Evolutionary conservation across 2,329 filamentous ascomycete species (phyloP), one percentile per base, ranked within the genome.

Genomic region (Pseudogymnoascus sp.): DNA sequence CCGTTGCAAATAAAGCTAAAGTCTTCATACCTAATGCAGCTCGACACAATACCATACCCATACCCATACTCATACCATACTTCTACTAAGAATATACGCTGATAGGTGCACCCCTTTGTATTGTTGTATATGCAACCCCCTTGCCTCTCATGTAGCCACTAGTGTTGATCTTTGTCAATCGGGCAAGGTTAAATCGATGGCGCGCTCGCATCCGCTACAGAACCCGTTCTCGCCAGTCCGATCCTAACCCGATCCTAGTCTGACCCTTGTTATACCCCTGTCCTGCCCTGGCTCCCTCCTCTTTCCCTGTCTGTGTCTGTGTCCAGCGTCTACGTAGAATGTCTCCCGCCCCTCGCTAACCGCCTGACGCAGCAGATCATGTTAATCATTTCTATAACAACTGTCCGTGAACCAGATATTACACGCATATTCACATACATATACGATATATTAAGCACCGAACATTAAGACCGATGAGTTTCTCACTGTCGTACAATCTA

Each of bases 171-270:
- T 31, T 31, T 6, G 25, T 53, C 47, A 53, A 53, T 53, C 25
- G 14, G n/a, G n/a, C 47, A 31, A 53, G 47, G 47, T 53, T 53
- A 53, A 53, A 31, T 53, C 47, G 25, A 53, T 53, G 47, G 47
- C 8, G 25, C n/a, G 14, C 47, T 50, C 11, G n/a, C 21, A 44
- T 25, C 42, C 12, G 42, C 42, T 14, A 12, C 3, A 25, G 42
- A 25, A 47, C 21, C 42, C 21, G 42, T 25, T 25, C 11, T 47
- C 4, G 5, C 21, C 7, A 7, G 25, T 31, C 47, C 8, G 7
- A 53, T 8, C 18, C 40, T 7, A 31, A 14, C n/a, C 47, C 8
- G 7, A 53, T 8, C 18, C 40, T 7, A 31, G 28, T 44, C 40
- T 21, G 5, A 5, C 8, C 16, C 42, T 16, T 23, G 18, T 44